Base-by-base conservation (phyloP, 768 basidiomycete species). In the Podaxis rugospora region DNA sequence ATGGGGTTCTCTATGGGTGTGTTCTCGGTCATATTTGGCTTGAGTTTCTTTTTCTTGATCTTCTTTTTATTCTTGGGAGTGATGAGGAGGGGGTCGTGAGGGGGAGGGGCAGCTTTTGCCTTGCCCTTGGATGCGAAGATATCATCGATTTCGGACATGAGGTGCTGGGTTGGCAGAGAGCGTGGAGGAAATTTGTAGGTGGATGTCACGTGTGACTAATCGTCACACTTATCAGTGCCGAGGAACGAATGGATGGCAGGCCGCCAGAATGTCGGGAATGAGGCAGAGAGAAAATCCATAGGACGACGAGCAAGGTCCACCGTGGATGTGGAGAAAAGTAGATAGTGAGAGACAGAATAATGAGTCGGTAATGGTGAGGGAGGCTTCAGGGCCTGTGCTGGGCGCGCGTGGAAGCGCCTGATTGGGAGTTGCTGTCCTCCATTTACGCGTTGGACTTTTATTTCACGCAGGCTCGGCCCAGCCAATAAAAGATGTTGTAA, bases 61-160 rank as follows among this genome's bases (percentile, higher is more conserved):
- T 75, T 80, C 64, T 81, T 80, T 70, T 80, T 80, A 64, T 78
- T 75, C 36, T 68, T 68, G 14, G 63, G 64, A 40, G 68, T 59
- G 23, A 70, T 51, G 54, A 74, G 72, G 25, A 76, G 66, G 40
- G 78, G 66, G 39, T 70, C 57, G 51, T 62, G 61, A 21, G 68
- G 64, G 21, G 65, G 63, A 16, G 64, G 49, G 13, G 56, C 59
- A 9, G 63, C 52, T 59, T 66, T 71, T 61, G 65, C 54, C 66
- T 77, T 79, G 64, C 74, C 74, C 66, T 81, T 84, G 63, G 78
- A 76, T 42, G 90, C 80, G 72, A 93, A 93, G 68, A 93, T 93
- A 67, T 83, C 84, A 80, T 93, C 92, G 71, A 93, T 93, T 81
- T 93, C 92, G 55, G 88, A 88, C 79, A 82, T 79, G 64, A 76